Conservation (phyloP, 345 rosid species). For the Microcos paniculata region DNA sequence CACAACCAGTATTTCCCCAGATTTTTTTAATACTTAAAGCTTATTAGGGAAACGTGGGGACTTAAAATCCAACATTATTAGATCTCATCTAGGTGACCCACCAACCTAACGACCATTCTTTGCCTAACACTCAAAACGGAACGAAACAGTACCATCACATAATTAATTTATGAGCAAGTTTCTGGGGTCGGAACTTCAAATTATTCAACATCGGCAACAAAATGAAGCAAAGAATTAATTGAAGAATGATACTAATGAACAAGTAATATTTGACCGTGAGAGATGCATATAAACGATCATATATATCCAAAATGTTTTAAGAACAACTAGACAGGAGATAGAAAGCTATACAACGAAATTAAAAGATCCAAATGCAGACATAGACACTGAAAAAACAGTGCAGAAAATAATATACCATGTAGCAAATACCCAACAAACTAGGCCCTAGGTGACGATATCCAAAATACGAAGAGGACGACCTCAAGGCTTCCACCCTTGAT, state of each 20-base stretch:
- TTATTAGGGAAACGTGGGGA: neutral
- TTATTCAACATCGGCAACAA: neutral
- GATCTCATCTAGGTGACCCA: neutral
- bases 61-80: neutral
- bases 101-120: neutral
- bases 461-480: neutral
- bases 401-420: neutral
- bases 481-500: slow-evolving; percentile 26
- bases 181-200: neutral
- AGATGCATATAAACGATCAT: neutral
- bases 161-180: neutral
- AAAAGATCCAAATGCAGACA: neutral
- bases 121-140: neutral
- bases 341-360: neutral
- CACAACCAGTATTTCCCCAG: neutral
- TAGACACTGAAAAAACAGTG: neutral
- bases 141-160: neutral
- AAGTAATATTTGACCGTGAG: neutral
- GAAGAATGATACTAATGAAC: neutral
- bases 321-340: neutral
- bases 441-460: neutral
- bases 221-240: neutral
- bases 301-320: neutral
- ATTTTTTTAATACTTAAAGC: neutral
- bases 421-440: neutral